These are phyloP conservation scores for Harringtonia lauricola DNA, from an alignment of 2,329 filamentous ascomycete species.

Conservation along the genomic window DNA sequence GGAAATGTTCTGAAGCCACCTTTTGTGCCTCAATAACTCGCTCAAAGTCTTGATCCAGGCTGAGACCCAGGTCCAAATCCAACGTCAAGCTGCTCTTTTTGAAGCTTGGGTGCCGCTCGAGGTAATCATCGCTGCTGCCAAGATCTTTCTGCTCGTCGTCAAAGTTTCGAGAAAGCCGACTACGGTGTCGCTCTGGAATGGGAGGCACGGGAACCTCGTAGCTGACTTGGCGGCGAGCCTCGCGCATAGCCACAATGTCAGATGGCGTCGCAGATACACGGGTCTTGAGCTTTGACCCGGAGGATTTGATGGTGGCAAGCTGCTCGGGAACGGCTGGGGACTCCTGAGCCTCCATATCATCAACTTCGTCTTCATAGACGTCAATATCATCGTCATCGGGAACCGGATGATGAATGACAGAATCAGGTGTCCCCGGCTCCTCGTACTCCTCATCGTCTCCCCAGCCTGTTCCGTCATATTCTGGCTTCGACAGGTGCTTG, in stretches of 20 bases:
- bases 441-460: constrained; percentile 44
- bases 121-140: constrained; percentile 28
- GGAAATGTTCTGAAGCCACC: constrained; percentile 49
- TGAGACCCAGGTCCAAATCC: constrained; percentile 72
- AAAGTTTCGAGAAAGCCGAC: constrained; percentile 38
- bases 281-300: constrained; percentile 79
- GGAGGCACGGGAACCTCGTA: constrained; percentile 55
- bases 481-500: constrained; percentile 41
- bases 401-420: constrained; percentile 73
- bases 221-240: constrained; percentile 75
- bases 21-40: constrained; percentile 94
- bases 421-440: constrained; percentile 69
- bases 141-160: constrained; percentile 22
- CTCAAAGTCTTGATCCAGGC: constrained; percentile 86
- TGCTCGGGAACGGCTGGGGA: constrained; percentile 66
- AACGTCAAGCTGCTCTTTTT: constrained; percentile 76
- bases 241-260: constrained; percentile 75
- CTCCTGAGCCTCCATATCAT: constrained; percentile 20
- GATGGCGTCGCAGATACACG: constrained; percentile 78
- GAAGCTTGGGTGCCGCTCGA: constrained; percentile 59
- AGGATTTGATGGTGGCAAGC: constrained; percentile 79
- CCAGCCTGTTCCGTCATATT: constrained; percentile 54
- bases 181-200: constrained; percentile 50
- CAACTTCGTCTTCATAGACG: constrained; percentile 5
- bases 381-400: constrained; percentile 18